Percentiles rank a stretch among this genome's conserved stretches.
These are phyloP conservation scores for Carex cristatella DNA, from an alignment of 176 grass and related monocot species.

Conservation along the genomic window DNA sequence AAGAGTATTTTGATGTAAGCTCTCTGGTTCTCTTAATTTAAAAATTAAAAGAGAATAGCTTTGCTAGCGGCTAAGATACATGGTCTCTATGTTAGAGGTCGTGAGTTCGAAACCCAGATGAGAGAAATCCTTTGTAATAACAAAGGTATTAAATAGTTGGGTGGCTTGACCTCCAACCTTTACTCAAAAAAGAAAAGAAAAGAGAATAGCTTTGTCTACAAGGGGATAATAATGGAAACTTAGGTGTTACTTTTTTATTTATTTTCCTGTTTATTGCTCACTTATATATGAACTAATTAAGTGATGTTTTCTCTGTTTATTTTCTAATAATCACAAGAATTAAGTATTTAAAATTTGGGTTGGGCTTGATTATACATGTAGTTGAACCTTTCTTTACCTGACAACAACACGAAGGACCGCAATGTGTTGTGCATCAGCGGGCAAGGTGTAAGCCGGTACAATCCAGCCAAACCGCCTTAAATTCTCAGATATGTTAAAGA, in stretches of 20 bases:
- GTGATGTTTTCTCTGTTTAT: not conserved
- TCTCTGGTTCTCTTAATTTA: not conserved
- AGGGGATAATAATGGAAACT: not conserved
- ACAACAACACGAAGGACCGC: slow-evolving; percentile 70
- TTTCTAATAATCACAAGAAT: not conserved
- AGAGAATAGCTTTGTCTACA: not conserved
- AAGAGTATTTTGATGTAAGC: not conserved
- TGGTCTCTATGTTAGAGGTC: too few relatives aligned
- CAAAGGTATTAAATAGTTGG: too few relatives aligned
- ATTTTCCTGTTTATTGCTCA: not conserved
- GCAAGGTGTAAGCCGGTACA: slow-evolving; percentile 85
- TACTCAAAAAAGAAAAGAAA: too few relatives aligned
- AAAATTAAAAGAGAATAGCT: not conserved
- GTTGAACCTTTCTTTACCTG: slow-evolving; percentile 2
- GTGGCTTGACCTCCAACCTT: too few relatives aligned
- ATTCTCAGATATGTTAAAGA: slow-evolving; percentile 61
- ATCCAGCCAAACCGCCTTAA: slow-evolving; percentile 76
- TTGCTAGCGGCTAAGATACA: too few relatives aligned
- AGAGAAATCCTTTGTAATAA: too few relatives aligned
- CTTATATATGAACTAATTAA: not conserved
- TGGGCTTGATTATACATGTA: not conserved
- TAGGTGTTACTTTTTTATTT: not conserved
- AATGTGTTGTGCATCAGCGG: slow-evolving; percentile 52
- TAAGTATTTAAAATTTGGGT: not conserved
- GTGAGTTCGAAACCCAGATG: too few relatives aligned